Conservation (phyloP, 192 early-diverging fungal species). For the Linnemannia hyalina region DNA sequence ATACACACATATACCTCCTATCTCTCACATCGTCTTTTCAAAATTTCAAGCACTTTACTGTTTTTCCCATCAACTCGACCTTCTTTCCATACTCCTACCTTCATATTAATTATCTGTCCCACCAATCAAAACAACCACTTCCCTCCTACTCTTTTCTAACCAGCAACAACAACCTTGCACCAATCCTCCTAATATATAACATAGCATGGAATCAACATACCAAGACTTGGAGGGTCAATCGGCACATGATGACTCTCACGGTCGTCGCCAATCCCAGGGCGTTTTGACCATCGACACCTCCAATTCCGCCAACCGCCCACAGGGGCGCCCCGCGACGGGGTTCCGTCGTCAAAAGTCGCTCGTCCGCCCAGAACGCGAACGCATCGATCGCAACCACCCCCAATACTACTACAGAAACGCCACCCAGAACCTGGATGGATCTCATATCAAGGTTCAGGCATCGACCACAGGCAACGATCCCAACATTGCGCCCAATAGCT, state of each 20-base stretch:
- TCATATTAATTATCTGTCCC: background rate
- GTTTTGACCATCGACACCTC: conserved; percentile 44
- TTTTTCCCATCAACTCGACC: background rate
- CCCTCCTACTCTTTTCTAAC: background rate
- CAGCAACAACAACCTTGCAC: background rate
- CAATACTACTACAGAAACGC: conserved; percentile 65
- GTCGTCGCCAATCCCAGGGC: conserved; percentile 40
- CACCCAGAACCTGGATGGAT: conserved; percentile 53
- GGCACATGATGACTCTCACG: conserved; percentile 24
- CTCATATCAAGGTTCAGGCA: conserved; percentile 40
- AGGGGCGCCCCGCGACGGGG: conserved; percentile 14
- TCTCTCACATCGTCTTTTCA: background rate
- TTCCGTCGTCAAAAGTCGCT: conserved; percentile 74
- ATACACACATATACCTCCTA: background rate
- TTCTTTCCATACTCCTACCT: background rate
- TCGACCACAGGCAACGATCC: conserved; percentile 51
- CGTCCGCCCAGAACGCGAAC: conserved; percentile 74
- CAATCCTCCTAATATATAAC: background rate
- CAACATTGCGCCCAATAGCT: background rate
- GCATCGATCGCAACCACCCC: conserved; percentile 63
- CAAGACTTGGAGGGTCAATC: conserved; percentile 45
- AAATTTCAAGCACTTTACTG: background rate
- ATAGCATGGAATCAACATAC: conserved; percentile 46
- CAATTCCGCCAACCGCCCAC: conserved; percentile 9
- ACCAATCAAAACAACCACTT: background rate